phyloP scores from a whole-genome alignment of 805 yeast species.

The Danielia reshetovae region DNA sequence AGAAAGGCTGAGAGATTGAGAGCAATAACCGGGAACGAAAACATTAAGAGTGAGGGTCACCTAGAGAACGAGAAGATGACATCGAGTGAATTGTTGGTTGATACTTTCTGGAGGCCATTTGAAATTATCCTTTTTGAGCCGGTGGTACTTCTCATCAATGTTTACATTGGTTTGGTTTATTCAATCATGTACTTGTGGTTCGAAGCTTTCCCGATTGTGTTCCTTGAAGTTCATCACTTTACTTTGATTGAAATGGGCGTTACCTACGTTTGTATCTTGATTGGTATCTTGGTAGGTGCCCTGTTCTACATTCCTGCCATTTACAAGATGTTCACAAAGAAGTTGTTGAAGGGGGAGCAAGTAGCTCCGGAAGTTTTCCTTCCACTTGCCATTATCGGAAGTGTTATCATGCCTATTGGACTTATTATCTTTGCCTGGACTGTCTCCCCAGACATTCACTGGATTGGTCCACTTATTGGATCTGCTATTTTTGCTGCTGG shows the following conservation, averaged over 20 bases:
- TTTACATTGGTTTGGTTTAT: constrained; percentile 50
- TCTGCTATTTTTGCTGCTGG: constrained; percentile 19
- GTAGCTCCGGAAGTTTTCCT: constrained; percentile 41
- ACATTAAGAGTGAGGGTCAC: constrained; percentile 41
- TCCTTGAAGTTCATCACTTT: constrained; percentile 41
- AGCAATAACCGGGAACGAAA: constrained; percentile 45
- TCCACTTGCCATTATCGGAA: constrained; percentile 22
- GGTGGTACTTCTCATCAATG: constrained; percentile 48
- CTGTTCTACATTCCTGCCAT: constrained; percentile 23
- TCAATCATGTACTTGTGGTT: constrained; percentile 53
- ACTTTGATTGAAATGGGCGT: constrained; percentile 45
- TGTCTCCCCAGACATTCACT: constrained; percentile 14
- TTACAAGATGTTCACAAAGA: constrained; percentile 21
- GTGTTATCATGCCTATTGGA: constrained; percentile 19
- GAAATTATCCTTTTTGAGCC: constrained; percentile 52
- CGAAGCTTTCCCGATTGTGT: constrained; percentile 61
- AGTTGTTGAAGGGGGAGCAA: constrained; percentile 18
- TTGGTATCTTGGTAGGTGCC: constrained; percentile 44
- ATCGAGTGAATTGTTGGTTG: constrained; percentile 18
- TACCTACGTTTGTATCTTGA: constrained; percentile 42
- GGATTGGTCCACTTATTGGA: constrained; percentile 22
- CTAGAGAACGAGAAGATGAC: constrained; percentile 23
- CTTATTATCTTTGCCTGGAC: constrained; percentile 23
- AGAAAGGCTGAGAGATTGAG: constrained; percentile 48
- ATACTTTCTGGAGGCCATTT: constrained; percentile 46